phyloP scores from a whole-genome alignment of 345 rosid species.

The Kernera saxatilis region DNA sequence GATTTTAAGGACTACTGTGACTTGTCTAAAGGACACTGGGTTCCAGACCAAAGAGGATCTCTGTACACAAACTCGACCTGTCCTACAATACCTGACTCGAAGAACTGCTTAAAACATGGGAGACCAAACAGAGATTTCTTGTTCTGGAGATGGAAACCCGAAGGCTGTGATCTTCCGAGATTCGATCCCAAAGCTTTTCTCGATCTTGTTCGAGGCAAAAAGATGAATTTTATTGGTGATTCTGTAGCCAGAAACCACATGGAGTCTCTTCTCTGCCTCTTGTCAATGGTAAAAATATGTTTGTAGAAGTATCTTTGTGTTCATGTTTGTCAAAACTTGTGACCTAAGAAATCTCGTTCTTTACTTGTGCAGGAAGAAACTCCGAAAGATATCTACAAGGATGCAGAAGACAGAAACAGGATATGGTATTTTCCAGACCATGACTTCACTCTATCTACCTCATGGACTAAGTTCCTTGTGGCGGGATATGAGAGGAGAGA shows the following conservation, averaged over 20 bases:
- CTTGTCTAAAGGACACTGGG: constrained; percentile 58
- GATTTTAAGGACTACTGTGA: constrained; percentile 40
- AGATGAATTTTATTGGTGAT: constrained; percentile 67
- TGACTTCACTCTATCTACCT: constrained; percentile 53
- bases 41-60: constrained; percentile 41
- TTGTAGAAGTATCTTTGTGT: background rate
- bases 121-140: constrained; percentile 52
- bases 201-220: constrained; percentile 46
- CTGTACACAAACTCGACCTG: constrained; percentile 56
- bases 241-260: constrained; percentile 79
- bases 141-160: constrained; percentile 83
- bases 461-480: constrained; percentile 58
- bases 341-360: background rate
- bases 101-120: constrained; percentile 60
- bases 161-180: constrained; percentile 54
- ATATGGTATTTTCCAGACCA: constrained; percentile 53
- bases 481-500: constrained; percentile 37
- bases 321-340: no score
- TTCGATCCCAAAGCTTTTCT: constrained; percentile 51
- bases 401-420: constrained; percentile 47
- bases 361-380: constrained; percentile 44
- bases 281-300: constrained; percentile 46
- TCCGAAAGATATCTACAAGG: constrained; percentile 49
- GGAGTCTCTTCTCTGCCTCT: constrained; percentile 68
- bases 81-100: constrained; percentile 51